Evolutionary conservation across 208 protist genomes (phyloP).

Genomic region (Wallacemonas collosoma): DNA sequence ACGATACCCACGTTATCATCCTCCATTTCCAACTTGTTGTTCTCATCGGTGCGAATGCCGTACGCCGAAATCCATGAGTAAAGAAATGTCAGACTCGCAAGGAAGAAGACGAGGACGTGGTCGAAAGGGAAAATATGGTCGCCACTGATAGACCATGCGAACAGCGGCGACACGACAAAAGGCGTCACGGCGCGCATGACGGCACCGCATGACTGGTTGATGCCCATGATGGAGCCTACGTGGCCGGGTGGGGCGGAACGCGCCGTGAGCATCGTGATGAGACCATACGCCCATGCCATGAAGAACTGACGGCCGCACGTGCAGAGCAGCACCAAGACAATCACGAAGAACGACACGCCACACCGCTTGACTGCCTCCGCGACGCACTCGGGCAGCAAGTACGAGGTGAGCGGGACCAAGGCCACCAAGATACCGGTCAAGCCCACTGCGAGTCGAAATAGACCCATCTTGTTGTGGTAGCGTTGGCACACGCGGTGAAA

Average conservation of each 20-base stretch:
- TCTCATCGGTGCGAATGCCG: conserved; percentile 26
- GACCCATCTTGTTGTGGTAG: conserved; percentile 38
- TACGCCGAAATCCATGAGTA: conserved; percentile 20
- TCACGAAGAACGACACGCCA: conserved; percentile 4
- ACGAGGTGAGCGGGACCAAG: conserved; percentile 29
- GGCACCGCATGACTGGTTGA: conserved; percentile 57
- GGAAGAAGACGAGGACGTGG: conserved; percentile 53
- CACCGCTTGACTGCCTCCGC: neutral
- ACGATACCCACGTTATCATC: conserved; percentile 7
- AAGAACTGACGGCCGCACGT: conserved; percentile 42
- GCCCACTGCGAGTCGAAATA: conserved; percentile 40
- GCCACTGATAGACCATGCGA: conserved; percentile 58
- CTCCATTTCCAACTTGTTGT: conserved; percentile 28
- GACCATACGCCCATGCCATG: conserved; percentile 51
- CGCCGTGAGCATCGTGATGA: conserved; percentile 59
- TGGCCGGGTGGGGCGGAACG: conserved; percentile 47
- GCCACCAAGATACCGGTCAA: conserved; percentile 15
- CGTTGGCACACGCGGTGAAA: conserved; percentile 43
- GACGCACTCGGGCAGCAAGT: conserved; percentile 9
- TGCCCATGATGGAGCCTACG: conserved; percentile 60
- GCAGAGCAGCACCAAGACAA: conserved; percentile 34
- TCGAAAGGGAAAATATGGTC: conserved; percentile 52
- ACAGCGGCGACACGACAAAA: conserved; percentile 50
- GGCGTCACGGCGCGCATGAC: conserved; percentile 41
- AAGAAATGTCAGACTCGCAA: conserved; percentile 24